Evolutionary conservation across 2,329 filamentous ascomycete genomes (phyloP), one percentile per base, ranked within the genome.

Genomic region (Penicillium psychrosexuale): DNA sequence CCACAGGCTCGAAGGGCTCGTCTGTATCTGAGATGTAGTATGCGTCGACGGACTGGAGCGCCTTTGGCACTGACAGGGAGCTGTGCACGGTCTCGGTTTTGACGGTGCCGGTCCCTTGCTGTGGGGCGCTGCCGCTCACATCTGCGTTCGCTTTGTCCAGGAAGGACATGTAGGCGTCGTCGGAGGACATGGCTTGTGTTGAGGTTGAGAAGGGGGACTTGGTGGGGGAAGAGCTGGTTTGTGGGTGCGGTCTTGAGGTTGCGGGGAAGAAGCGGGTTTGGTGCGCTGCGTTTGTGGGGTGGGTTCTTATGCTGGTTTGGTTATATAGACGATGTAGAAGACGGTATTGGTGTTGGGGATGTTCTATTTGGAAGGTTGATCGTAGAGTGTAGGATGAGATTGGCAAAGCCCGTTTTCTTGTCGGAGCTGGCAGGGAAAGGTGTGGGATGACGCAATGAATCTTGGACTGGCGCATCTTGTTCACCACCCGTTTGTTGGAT

Each of bases 91-190:
- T 68, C 56, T 75, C 67, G 9, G 72, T 75, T 31, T 65, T 55
- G 22, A 56, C 44, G 30, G 71, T 70, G 28, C 36, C 31, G 12
- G 62, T 51, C 38, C 60, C 61, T 54, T 64, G 57, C 43, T 64
- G 58, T 39, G 58, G 51, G 11, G 53, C 47, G 58, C 67, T 68
- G 6, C 69, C 69, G 51, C 73, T 69, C 9, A 74, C 75, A 69
- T 91, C 87, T 66, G 85, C 78, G 76, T 96, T 96, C 51, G 91
- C 90, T 78, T 94, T 94, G 70, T 94, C 82, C 54, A 97, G 80
- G 70, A 97, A 96, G 56, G 87, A 80, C 74, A 86, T 83, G 78
- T 96, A 97, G 59, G 89, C 88, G 58, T 89, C 85, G 79, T 96
- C 91, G 51, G 85, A 87, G 17, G 76, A 69, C 76, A 78, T 78